Evolutionary conservation across 2,329 filamentous ascomycete genomes (phyloP), one percentile per base, ranked within the genome.

Genomic region (Beauveria brongniartii): DNA sequence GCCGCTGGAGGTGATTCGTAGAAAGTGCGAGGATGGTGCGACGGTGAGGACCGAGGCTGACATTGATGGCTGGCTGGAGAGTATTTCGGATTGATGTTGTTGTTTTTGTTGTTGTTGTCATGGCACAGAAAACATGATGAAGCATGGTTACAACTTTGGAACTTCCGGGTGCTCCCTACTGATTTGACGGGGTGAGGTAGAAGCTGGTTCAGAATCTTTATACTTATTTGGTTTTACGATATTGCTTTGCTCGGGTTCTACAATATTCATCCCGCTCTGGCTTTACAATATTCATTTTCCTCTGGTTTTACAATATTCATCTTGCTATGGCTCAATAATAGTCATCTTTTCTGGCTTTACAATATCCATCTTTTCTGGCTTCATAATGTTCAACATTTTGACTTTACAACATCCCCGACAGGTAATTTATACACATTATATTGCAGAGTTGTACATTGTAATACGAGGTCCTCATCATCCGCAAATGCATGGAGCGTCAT

Each of bases 1-100:
- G 0, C 72, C 75, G 1, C 64, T 75, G 8, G 69, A 73, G 40
- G 65, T 72, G n/a, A 70, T 79, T 51, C 70, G 71, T 46, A 66
- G 65, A 24, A 73, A 70, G 61, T 69, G 71, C n/a, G 72, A 48
- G 54, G 44, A 26, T n/a, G n/a, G n/a, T 20, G 55, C 54, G 0
- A 22, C 46, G 20, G 37, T 12, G 1, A 24, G 55, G 30, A 44
- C 24, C 10, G 50, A 22, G 18, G 16, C 26, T 1, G 40, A 56
- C 8, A 50, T 54, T 53, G 48, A n/a, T 7, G 24, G 44, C 12
- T 58, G 54, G 61, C 4, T 61, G 22, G 46, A 55, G 9, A 28
- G 30, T 5, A 28, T 61, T 30, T 16, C 67, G 6, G 9, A 52
- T 18, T 34, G 26, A 40, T n/a, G n/a, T n/a, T n/a, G n/a, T n/a